Evolutionary conservation across 768 basidiomycete genomes (phyloP).

Genomic region (Leccinum variicolor): DNA sequence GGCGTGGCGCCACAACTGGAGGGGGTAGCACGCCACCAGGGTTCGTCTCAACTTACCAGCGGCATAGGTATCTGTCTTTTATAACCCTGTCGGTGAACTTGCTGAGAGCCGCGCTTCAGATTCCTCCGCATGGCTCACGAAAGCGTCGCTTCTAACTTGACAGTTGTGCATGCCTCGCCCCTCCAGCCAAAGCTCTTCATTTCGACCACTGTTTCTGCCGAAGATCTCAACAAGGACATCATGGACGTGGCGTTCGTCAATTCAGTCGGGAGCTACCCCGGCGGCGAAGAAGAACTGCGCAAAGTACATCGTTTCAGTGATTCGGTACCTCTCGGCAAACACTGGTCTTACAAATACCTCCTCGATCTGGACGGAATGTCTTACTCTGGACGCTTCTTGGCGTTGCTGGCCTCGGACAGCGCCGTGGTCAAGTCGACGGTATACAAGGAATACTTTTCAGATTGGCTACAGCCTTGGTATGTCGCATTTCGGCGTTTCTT

Average conservation of each 20-base stretch:
- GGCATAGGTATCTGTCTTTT: slow-evolving; percentile 59
- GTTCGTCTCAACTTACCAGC: slow-evolving; percentile 78
- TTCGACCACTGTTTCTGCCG: slow-evolving; percentile 57
- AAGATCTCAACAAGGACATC: slow-evolving; percentile 66
- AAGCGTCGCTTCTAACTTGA: slow-evolving; percentile 43
- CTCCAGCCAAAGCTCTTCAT: slow-evolving; percentile 53
- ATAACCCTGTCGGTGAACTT: neutral
- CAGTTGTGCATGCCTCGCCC: slow-evolving; percentile 70
- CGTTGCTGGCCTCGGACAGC: slow-evolving; percentile 82
- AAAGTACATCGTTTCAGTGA: slow-evolving; percentile 66
- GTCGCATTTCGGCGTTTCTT: slow-evolving; percentile 15
- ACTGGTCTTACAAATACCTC: slow-evolving; percentile 93
- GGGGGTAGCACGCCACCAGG: slow-evolving; percentile 87
- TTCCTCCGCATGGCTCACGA: slow-evolving; percentile 80
- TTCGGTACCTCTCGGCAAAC: slow-evolving; percentile 75
- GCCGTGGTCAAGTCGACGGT: slow-evolving; percentile 89
- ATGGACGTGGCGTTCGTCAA: slow-evolving; percentile 90
- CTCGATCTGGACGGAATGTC: slow-evolving; percentile 94
- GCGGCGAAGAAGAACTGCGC: slow-evolving; percentile 64
- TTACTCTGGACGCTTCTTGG: slow-evolving; percentile 88
- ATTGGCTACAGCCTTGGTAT: slow-evolving; percentile 90
- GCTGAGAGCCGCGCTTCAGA: slow-evolving; percentile 19
- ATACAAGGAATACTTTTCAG: slow-evolving; percentile 86
- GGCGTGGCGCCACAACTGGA: slow-evolving; percentile 95
- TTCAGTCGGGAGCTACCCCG: slow-evolving; percentile 72